These are phyloP conservation scores for Botryosphaeria dothidea DNA, from an alignment of 2,329 filamentous ascomycete species.

Conservation along the genomic window DNA sequence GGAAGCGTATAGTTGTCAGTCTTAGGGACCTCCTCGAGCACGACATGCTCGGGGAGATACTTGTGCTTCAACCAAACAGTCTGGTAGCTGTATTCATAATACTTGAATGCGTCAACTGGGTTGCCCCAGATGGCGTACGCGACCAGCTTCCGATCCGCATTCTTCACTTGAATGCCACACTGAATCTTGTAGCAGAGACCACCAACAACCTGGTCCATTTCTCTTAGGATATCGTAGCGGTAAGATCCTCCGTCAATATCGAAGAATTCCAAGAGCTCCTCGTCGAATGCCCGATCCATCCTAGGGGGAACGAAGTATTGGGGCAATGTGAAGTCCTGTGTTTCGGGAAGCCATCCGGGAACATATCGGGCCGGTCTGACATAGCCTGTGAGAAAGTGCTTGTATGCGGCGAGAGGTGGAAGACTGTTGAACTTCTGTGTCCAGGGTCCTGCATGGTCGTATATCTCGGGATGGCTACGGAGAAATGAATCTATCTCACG, in stretches of 20 bases:
- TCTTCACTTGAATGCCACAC: conserved; percentile 19
- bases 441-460: conserved; percentile 21
- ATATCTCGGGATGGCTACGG: conserved; percentile 26
- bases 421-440: conserved; percentile 22
- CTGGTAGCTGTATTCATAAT: conserved; percentile 32
- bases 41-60: conserved; percentile 32
- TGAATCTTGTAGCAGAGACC: conserved; percentile 20
- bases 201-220: conserved; percentile 27
- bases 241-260: conserved; percentile 25
- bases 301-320: conserved; percentile 20
- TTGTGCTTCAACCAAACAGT: conserved; percentile 27
- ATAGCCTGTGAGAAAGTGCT: conserved; percentile 31
- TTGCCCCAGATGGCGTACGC: conserved; percentile 31
- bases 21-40: conserved; percentile 26
- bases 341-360: conserved; percentile 24
- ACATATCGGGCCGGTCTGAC: conserved; percentile 30
- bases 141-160: conserved; percentile 25
- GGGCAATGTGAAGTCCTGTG: conserved; percentile 21
- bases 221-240: conserved; percentile 27
- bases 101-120: conserved; percentile 33
- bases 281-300: conserved; percentile 23
- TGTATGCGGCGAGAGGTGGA: conserved; percentile 28
- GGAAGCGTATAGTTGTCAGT: conserved; percentile 21
- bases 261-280: conserved; percentile 30
- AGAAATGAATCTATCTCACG: conserved; percentile 30